A percentile compares a stretch with the other conserved stretches of the same genome.
Conservation (phyloP, 768 basidiomycete genomes). For the Austroboletus eburneus region DNA sequence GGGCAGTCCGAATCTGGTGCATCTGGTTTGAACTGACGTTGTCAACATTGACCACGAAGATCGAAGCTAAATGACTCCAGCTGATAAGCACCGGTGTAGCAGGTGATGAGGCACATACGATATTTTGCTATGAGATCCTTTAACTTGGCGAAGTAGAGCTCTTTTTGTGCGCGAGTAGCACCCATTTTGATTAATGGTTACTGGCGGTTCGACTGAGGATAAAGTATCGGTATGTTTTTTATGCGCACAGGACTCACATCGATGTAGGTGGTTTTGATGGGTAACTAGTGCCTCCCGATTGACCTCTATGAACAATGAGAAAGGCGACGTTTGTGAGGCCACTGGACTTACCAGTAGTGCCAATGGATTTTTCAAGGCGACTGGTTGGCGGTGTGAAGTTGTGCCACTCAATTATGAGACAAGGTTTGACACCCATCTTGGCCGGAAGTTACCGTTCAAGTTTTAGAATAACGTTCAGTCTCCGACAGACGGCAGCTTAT, state of each 20-base stretch:
- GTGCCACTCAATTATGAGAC: slow-evolving; percentile 7
- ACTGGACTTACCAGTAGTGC: slow-evolving; percentile 59
- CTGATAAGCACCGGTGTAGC: background rate
- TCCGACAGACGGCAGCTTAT: slow-evolving; percentile 19
- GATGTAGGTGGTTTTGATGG: slow-evolving; percentile 20
- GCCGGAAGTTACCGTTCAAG: slow-evolving; percentile 25
- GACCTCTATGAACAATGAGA: slow-evolving; percentile 57
- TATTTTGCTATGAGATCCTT: slow-evolving; percentile 88
- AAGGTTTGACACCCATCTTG: slow-evolving; percentile 21
- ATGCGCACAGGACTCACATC: slow-evolving; percentile 21
- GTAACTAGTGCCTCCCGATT: slow-evolving; percentile 81
- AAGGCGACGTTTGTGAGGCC: background rate
- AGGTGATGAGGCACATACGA: slow-evolving; percentile 50
- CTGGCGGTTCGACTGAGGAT: slow-evolving; percentile 5
- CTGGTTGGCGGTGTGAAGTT: slow-evolving; percentile 26
- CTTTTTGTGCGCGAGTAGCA: slow-evolving; percentile 86
- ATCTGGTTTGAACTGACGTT: slow-evolving; percentile 99
- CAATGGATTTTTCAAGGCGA: slow-evolving; percentile 97
- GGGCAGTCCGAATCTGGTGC: slow-evolving; percentile 94
- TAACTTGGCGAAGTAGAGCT: slow-evolving; percentile 88
- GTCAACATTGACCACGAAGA: slow-evolving; percentile 99
- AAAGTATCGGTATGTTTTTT: background rate
- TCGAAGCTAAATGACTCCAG: slow-evolving; percentile 62
- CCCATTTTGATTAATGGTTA: slow-evolving; percentile 64
- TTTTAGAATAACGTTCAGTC: slow-evolving; percentile 27